Conservation (phyloP, 2,329 filamentous ascomycete genomes). For the Aulographum hederae region DNA sequence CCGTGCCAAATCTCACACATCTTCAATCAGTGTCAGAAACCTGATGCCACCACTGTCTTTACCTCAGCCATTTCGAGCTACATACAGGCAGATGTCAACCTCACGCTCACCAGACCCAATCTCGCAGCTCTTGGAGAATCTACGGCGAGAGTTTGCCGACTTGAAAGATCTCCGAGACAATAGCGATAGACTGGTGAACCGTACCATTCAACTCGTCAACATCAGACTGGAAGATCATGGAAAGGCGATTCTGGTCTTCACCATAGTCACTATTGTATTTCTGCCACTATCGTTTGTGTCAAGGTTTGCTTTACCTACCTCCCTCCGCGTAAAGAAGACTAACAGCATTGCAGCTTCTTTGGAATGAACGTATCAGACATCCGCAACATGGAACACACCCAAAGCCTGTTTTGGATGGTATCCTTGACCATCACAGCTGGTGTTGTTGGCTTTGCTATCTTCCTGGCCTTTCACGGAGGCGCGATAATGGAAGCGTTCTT, state of each 20-base stretch:
- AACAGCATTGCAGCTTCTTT: conserved; percentile 23
- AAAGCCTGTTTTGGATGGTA: conserved; percentile 23
- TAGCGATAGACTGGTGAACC: conserved; percentile 22
- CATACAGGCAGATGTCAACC: conserved; percentile 19
- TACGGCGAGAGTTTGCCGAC: conserved; percentile 21
- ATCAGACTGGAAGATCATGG: conserved; percentile 26
- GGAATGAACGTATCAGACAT: conserved; percentile 26
- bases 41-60: conserved; percentile 5
- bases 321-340: too few relatives aligned
- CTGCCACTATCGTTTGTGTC: conserved; percentile 24
- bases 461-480: conserved; percentile 23
- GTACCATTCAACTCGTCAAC: conserved; percentile 25
- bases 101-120: conserved; percentile 18
- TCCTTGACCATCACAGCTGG: conserved; percentile 27
- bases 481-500: conserved; percentile 17
- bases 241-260: conserved; percentile 30
- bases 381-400: conserved; percentile 18
- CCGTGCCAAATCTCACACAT: conserved; percentile 4
- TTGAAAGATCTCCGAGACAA: conserved; percentile 23
- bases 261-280: conserved; percentile 27
- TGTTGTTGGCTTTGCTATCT: conserved; percentile 18
- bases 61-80: conserved; percentile 10
- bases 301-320: conserved; percentile 25
- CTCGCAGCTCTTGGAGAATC: conserved; percentile 20
- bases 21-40: conserved; percentile 3